phyloP scores from a whole-genome alignment of 805 yeast genomes.

The Hermanozyma aechmeae region DNA sequence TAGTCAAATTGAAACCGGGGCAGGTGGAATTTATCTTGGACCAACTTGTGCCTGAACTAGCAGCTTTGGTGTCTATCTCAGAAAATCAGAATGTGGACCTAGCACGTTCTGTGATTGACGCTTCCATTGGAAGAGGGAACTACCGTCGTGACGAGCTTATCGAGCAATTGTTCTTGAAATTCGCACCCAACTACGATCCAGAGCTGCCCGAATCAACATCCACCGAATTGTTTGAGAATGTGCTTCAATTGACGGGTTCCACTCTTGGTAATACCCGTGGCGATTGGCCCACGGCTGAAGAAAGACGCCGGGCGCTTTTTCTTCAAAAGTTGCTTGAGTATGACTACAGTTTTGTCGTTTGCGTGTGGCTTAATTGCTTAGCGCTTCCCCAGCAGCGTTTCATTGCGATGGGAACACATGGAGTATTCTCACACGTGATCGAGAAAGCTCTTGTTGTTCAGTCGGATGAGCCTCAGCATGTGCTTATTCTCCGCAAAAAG shows the following conservation, averaged over 20 bases:
- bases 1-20: conserved; percentile 52
- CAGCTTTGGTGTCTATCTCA: conserved; percentile 39
- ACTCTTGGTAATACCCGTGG: conserved; percentile 75
- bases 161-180: conserved; percentile 29
- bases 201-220: conserved; percentile 16
- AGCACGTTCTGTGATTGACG: conserved; percentile 57
- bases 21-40: conserved; percentile 59
- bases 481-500: conserved; percentile 50
- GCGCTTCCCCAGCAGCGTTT: conserved; percentile 53
- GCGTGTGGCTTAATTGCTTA: conserved; percentile 52
- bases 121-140: conserved; percentile 48
- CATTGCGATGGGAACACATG: conserved; percentile 73
- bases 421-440: conserved; percentile 84
- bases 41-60: conserved; percentile 56
- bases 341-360: conserved; percentile 49
- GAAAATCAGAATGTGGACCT: conserved; percentile 61
- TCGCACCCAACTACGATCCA: conserved; percentile 30
- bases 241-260: conserved; percentile 54
- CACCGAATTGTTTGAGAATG: conserved; percentile 55
- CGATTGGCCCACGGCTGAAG: conserved; percentile 91
- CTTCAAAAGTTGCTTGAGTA: conserved; percentile 64
- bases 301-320: conserved; percentile 69
- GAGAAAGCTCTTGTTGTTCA: conserved; percentile 48
- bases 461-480: conserved; percentile 34
- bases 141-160: conserved; percentile 56